Evolutionary conservation across 1,139 yeast genomes (phyloP).

Genomic region (Candida sp.): DNA sequence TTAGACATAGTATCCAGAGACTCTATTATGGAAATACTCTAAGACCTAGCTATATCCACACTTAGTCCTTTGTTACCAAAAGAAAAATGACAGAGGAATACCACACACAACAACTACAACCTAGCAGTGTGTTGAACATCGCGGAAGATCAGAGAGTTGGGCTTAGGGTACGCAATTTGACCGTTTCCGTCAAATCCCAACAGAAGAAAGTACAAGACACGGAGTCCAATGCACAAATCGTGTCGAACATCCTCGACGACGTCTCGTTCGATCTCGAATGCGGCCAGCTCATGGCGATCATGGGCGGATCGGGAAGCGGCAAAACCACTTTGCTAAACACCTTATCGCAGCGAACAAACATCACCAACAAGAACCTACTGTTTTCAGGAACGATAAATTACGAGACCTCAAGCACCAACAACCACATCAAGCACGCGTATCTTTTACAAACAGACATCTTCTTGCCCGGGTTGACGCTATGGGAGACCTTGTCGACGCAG

Average conservation of each 20-base stretch:
- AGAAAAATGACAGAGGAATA: not conserved
- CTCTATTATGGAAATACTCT: not conserved
- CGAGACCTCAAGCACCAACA: constrained; percentile 9
- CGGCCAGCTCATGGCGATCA: constrained; percentile 65
- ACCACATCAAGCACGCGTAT: constrained; percentile 58
- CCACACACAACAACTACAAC: not conserved
- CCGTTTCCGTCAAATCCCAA: constrained; percentile 29
- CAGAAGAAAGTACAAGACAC: constrained; percentile 1
- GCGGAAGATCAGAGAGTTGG: constrained; percentile 28
- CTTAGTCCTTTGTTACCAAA: not conserved
- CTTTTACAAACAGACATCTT: constrained; percentile 80
- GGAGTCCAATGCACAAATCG: not conserved
- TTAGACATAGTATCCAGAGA: not conserved
- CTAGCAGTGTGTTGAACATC: constrained; percentile 20
- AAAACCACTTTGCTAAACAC: constrained; percentile 82
- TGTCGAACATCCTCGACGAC: constrained; percentile 34
- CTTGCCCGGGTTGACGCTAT: constrained; percentile 71
- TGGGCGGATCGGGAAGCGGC: constrained; percentile 90
- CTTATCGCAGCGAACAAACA: constrained; percentile 62
- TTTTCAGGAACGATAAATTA: constrained; percentile 36
- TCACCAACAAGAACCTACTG: constrained; percentile 29
- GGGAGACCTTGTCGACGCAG: constrained; percentile 70
- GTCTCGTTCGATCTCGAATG: constrained; percentile 59
- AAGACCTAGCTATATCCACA: not conserved
- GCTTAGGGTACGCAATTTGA: constrained; percentile 30